Percentiles rank a stretch among this genome's conserved stretches.
These are phyloP conservation scores for Flaveria trinervia DNA, from an alignment of 129 eudicot genomes.

Conservation along the genomic window DNA sequence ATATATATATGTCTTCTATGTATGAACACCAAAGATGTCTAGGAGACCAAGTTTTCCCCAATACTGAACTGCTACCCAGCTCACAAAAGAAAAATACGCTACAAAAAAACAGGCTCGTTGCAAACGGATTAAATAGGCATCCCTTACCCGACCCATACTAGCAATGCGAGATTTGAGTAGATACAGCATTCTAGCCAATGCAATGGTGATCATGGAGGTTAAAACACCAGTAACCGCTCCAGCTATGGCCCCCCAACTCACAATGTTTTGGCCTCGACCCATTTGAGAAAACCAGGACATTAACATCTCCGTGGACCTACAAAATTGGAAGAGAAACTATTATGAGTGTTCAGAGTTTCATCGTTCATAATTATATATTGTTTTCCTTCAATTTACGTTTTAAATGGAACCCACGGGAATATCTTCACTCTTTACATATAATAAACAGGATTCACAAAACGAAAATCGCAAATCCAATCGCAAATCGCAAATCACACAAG, in stretches of 20 bases:
- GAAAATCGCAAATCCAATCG: background rate
- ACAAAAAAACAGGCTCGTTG: constrained; percentile 60
- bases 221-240: constrained; percentile 67
- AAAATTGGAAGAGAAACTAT: constrained; percentile 14
- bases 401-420: constrained; percentile 14
- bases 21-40: constrained; percentile 41
- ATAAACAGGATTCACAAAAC: background rate
- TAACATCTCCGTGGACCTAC: constrained; percentile 66
- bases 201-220: constrained; percentile 52
- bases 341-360: background rate
- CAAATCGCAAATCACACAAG: constrained; percentile 12
- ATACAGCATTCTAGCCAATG: constrained; percentile 45
- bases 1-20: constrained; percentile 30
- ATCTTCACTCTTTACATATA: constrained; percentile 2
- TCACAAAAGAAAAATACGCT: constrained; percentile 69
- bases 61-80: constrained; percentile 77
- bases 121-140: constrained; percentile 41
- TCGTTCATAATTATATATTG: background rate
- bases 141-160: constrained; percentile 26
- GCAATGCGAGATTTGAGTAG: constrained; percentile 37
- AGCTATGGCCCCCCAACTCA: constrained; percentile 65
- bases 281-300: constrained; percentile 49
- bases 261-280: constrained; percentile 24
- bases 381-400: constrained; percentile 5
- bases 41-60: constrained; percentile 68